These are phyloP conservation scores for Eutypella sp. DNA, from an alignment of 2,329 filamentous ascomycete genomes.

Conservation along the genomic window DNA sequence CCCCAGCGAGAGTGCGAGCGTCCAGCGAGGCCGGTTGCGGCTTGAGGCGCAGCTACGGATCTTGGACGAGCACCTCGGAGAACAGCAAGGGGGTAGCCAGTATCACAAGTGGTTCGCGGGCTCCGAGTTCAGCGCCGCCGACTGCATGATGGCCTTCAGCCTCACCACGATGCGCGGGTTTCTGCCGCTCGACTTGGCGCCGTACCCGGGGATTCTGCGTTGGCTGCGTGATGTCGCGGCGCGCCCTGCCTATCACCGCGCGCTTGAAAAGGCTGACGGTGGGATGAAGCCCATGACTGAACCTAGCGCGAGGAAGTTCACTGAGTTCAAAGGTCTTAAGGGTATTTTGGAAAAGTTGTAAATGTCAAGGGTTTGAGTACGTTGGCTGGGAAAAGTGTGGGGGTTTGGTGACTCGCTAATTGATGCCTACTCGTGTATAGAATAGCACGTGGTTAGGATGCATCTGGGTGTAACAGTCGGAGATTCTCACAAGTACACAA, in stretches of 20 bases:
- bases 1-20: not conserved
- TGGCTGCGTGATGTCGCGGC: constrained; percentile 5
- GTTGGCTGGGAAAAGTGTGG: not conserved
- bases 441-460: too few species aligned
- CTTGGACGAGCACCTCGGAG: constrained; percentile 4
- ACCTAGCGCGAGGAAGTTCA: constrained; percentile 2
- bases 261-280: constrained; percentile 4
- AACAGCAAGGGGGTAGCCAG: constrained; percentile 1
- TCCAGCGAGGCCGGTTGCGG: not conserved
- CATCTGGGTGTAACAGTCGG: too few species aligned
- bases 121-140: constrained; percentile 1
- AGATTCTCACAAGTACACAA: too few species aligned
- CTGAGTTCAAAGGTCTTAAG: constrained; percentile 4
- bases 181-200: constrained; percentile 1
- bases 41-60: constrained; percentile 1
- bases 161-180: constrained; percentile 5
- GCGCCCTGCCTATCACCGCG: constrained; percentile 3
- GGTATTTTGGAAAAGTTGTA: constrained; percentile 1
- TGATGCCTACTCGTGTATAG: too few species aligned
- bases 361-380: not conserved
- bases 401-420: too few species aligned
- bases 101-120: constrained; percentile 7
- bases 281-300: constrained; percentile 7
- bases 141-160: constrained; percentile 7
- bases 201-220: constrained; percentile 5